Conservation (phyloP, 1,139 yeast genomes). For the Taphrina sp. region DNA sequence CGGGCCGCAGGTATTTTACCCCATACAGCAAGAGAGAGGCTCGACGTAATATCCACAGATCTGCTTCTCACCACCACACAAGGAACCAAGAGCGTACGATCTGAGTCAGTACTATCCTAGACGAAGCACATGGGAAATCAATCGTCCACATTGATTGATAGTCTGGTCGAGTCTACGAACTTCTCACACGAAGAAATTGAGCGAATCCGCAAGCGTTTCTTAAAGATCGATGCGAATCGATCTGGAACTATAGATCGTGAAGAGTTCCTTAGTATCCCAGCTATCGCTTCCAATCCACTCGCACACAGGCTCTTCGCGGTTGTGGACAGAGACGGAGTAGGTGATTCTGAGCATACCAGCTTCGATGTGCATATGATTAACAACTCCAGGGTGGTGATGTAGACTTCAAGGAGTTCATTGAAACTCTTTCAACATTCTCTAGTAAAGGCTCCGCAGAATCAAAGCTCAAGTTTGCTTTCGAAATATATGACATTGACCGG, state of each 20-base stretch:
- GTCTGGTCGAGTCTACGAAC: constrained; percentile 29
- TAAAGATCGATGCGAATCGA: constrained; percentile 91
- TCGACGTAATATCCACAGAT: too few relatives aligned
- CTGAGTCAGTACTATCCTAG: too few relatives aligned
- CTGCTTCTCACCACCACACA: too few relatives aligned
- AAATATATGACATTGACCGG: constrained; percentile 89
- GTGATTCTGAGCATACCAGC: neutral
- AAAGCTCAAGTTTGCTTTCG: constrained; percentile 84
- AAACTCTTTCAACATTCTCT: constrained; percentile 85
- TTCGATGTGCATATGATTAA: too few relatives aligned
- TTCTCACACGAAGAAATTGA: constrained; percentile 86
- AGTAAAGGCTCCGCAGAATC: constrained; percentile 83
- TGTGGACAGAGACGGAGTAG: constrained; percentile 79
- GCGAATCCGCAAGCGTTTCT: constrained; percentile 82
- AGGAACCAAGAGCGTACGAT: too few relatives aligned
- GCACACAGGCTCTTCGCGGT: constrained; percentile 89
- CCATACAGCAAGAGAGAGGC: too few relatives aligned
- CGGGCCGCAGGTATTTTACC: too few relatives aligned
- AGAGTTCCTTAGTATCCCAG: constrained; percentile 90
- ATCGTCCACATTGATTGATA: constrained; percentile 30
- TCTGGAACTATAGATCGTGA: constrained; percentile 88
- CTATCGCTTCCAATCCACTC: constrained; percentile 83
- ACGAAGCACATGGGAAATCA: constrained; percentile 35
- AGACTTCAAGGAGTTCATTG: constrained; percentile 91
- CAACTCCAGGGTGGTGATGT: constrained; percentile 70